Conservation (phyloP, 129 eudicot species). For the Saussurea involucrata region DNA sequence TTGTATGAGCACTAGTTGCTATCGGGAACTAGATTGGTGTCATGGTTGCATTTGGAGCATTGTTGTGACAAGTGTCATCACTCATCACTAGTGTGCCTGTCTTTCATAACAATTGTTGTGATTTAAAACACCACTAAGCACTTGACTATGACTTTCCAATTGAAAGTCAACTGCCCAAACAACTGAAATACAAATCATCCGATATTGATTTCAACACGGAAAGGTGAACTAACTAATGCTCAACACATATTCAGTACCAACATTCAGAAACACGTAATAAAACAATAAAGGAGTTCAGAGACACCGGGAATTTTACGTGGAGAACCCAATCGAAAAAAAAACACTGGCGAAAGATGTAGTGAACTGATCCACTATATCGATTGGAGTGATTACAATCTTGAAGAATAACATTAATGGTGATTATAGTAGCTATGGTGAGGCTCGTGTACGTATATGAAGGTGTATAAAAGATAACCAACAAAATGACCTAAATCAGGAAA, state of each 20-base stretch:
- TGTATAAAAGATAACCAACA: neutral
- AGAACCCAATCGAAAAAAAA: neutral
- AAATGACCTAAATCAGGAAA: neutral
- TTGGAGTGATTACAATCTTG: neutral
- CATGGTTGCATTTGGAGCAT: neutral
- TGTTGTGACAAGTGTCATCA: neutral
- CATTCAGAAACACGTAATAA: neutral
- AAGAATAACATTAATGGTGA: neutral
- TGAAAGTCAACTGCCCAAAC: neutral
- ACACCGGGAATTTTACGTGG: neutral
- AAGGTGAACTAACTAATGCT: neutral
- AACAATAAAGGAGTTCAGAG: neutral
- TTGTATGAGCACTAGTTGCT: neutral
- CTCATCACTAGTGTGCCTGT: neutral
- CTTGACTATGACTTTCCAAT: neutral
- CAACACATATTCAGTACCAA: neutral
- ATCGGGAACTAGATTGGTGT: neutral
- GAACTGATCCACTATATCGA: neutral
- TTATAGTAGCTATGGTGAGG: neutral
- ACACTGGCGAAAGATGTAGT: neutral
- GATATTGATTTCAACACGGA: neutral
- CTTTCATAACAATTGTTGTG: neutral
- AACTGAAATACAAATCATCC: neutral
- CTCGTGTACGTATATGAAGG: neutral
- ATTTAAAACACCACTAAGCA: neutral